These are phyloP conservation scores for Mrakia hoshinonis DNA, from an alignment of 768 basidiomycete species.

Conservation along the genomic window DNA sequence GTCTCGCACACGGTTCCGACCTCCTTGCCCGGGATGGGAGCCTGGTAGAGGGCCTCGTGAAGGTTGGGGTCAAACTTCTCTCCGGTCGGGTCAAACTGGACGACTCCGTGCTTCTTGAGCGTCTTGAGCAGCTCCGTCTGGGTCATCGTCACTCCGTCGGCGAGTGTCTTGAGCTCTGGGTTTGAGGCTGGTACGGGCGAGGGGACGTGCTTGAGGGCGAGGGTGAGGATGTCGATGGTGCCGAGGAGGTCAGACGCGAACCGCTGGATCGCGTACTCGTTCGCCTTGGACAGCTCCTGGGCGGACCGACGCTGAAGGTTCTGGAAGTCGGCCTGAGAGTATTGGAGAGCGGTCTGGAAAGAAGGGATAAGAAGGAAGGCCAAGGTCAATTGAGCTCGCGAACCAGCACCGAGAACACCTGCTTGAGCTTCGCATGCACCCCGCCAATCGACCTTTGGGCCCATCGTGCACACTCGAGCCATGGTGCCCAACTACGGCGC, in stretches of 20 bases:
- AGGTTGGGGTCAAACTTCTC: conserved; percentile 89
- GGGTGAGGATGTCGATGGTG: conserved; percentile 76
- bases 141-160: conserved; percentile 83
- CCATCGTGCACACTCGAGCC: too few relatives aligned
- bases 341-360: conserved; percentile 70
- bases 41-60: conserved; percentile 93
- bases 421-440: too few relatives aligned
- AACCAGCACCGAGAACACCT: background rate
- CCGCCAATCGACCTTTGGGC: too few relatives aligned
- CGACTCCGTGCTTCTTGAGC: conserved; percentile 83
- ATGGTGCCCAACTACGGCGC: background rate
- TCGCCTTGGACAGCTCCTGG: conserved; percentile 73
- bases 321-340: conserved; percentile 88
- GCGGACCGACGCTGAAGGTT: conserved; percentile 88
- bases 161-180: conserved; percentile 51
- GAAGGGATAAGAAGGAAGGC: conserved; percentile 23
- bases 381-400: background rate
- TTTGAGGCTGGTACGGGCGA: conserved; percentile 38
- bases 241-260: conserved; percentile 71
- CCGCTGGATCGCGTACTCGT: conserved; percentile 82
- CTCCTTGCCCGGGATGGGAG: conserved; percentile 61
- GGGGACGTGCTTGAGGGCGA: conserved; percentile 66
- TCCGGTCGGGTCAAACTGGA: conserved; percentile 81
- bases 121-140: conserved; percentile 81
- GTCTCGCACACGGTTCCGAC: conserved; percentile 84